Conservation (phyloP, 257 asterid genomes). For the Marsdenia floribunda region DNA sequence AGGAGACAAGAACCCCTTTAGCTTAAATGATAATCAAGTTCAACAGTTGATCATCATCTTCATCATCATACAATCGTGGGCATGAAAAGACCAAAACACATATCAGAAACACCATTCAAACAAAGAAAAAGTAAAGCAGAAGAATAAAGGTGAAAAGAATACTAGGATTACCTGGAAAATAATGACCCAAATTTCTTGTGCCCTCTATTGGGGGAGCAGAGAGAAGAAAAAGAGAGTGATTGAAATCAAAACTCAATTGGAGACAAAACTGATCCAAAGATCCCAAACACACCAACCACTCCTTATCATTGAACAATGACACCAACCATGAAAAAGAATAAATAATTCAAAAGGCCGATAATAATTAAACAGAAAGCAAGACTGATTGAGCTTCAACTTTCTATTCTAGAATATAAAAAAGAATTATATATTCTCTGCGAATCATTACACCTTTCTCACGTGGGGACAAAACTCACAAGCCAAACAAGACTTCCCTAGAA, state of each 20-base stretch:
- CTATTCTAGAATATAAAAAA: constrained; percentile 24
- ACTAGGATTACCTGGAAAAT: constrained; percentile 37
- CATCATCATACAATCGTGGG: neutral
- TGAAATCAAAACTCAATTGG: constrained; percentile 37
- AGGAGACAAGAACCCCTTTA: neutral
- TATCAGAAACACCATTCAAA: neutral
- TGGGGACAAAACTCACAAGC: constrained; percentile 44
- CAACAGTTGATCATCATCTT: neutral
- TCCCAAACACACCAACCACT: constrained; percentile 40
- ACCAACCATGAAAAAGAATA: constrained; percentile 34
- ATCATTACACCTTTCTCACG: constrained; percentile 52
- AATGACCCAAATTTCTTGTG: constrained; percentile 21
- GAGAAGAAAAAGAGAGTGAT: constrained; percentile 28
- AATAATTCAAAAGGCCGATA: constrained; percentile 19
- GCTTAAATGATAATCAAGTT: constrained; percentile 1
- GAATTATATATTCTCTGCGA: constrained; percentile 32
- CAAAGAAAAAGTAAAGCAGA: constrained; percentile 5
- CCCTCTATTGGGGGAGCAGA: constrained; percentile 37
- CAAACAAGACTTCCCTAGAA: constrained; percentile 26
- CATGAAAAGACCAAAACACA: neutral
- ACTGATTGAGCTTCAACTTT: constrained; percentile 36
- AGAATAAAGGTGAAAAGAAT: constrained; percentile 8
- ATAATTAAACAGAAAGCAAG: constrained; percentile 34
- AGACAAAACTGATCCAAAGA: constrained; percentile 53
- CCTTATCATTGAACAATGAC: constrained; percentile 77